These are phyloP conservation scores for Acmispon strigosus DNA, from an alignment of 306 rosid species.

Conservation along the genomic window DNA sequence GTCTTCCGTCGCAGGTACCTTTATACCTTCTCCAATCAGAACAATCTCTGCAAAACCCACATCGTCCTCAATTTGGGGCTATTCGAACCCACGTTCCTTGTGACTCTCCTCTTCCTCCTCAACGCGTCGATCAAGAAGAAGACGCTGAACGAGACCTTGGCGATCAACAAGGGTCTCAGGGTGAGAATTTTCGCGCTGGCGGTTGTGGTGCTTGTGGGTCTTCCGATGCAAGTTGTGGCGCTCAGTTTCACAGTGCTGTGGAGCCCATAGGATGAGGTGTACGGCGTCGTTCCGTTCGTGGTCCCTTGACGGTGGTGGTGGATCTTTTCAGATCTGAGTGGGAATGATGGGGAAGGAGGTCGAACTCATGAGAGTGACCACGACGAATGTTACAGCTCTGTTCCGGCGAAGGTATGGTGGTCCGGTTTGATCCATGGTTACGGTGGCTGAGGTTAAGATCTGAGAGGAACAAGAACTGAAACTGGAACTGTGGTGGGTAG, in stretches of 20 bases:
- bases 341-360: too few species aligned
- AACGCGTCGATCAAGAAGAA: conserved; percentile 46
- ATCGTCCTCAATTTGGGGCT: conserved; percentile 49
- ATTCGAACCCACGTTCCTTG: conserved; percentile 70
- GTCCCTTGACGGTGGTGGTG: too few species aligned
- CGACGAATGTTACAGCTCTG: too few species aligned
- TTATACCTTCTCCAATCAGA: background rate
- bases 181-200: conserved; percentile 38
- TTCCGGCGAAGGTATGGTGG: too few species aligned
- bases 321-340: too few species aligned
- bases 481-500: too few species aligned
- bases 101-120: conserved; percentile 59
- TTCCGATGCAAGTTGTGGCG: conserved; percentile 44
- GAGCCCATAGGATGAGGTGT: conserved; percentile 31
- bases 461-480: too few species aligned
- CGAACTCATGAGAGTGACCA: too few species aligned
- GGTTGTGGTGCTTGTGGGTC: conserved; percentile 26
- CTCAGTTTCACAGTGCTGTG: conserved; percentile 32
- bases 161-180: conserved; percentile 64
- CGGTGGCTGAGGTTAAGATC: too few species aligned
- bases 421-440: too few species aligned
- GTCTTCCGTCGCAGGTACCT: conserved; percentile 33
- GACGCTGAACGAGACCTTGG: conserved; percentile 23
- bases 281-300: conserved; percentile 28
- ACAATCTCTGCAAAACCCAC: conserved; percentile 47